Evolutionary conservation across 768 basidiomycete genomes (phyloP).

Genomic region (Tricholoma sp.): DNA sequence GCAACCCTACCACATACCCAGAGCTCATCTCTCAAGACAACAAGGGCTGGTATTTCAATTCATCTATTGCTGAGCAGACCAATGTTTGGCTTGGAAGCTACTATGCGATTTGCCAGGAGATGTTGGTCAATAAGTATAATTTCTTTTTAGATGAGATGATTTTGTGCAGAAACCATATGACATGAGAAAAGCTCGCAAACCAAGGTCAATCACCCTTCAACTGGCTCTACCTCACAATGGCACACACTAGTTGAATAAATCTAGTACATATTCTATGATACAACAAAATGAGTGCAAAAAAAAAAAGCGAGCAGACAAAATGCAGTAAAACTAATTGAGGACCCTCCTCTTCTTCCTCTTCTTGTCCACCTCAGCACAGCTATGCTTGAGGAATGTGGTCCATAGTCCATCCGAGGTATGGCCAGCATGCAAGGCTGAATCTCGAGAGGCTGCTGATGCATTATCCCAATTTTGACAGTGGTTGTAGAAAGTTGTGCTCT

Average conservation of each 20-base stretch:
- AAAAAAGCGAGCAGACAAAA: no score
- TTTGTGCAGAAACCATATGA: neutral
- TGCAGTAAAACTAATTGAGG: no score
- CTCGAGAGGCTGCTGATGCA: neutral
- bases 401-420: no score
- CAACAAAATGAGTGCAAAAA: no score
- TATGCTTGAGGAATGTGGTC: no score
- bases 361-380: no score
- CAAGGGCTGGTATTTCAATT: neutral
- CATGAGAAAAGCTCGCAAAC: neutral
- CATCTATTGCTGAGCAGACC: conserved; percentile 24
- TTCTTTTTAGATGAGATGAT: conserved; percentile 37
- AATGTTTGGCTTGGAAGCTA: conserved; percentile 33
- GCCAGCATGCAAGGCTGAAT: no score
- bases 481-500: neutral
- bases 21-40: conserved; percentile 15
- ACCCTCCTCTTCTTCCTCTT: no score
- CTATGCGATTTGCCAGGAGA: conserved; percentile 25
- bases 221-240: neutral
- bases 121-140: conserved; percentile 21
- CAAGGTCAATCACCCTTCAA: neutral
- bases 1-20: conserved; percentile 21
- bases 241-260: no score
- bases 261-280: no score
- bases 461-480: neutral